Conservation (phyloP, 2,329 filamentous ascomycete species). For the Talaromyces sp. region DNA sequence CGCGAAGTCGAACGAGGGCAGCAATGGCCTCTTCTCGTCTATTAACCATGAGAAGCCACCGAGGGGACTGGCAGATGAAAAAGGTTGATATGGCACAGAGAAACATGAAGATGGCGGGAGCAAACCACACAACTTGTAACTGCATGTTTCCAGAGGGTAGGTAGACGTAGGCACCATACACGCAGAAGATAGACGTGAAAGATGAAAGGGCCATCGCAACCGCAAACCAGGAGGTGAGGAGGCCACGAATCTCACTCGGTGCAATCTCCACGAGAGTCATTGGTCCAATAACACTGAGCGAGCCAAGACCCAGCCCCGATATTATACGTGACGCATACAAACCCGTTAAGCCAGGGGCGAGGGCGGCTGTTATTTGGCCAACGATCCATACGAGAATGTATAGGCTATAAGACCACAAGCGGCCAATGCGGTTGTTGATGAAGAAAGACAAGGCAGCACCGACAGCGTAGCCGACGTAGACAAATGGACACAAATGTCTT, state of each 20-base stretch:
- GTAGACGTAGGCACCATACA: conserved; percentile 31
- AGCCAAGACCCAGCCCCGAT: conserved; percentile 33
- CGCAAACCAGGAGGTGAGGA: conserved; percentile 34
- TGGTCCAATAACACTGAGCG: conserved; percentile 32
- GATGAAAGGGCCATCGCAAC: conserved; percentile 31
- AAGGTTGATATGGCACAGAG: neutral
- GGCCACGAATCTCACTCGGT: conserved; percentile 33
- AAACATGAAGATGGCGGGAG: conserved; percentile 2
- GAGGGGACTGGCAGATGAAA: conserved; percentile 25
- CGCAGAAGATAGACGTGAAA: conserved; percentile 28
- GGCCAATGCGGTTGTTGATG: conserved; percentile 35
- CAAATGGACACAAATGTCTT: conserved; percentile 26
- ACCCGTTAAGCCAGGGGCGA: conserved; percentile 16
- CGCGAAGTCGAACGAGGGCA: conserved; percentile 25
- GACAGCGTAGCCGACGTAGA: conserved; percentile 26
- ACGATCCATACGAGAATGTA: conserved; percentile 26
- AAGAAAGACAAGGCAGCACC: conserved; percentile 31
- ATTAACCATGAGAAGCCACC: conserved; percentile 28
- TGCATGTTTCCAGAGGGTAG: conserved; percentile 23
- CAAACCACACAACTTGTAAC: conserved; percentile 30
- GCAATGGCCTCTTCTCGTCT: conserved; percentile 23
- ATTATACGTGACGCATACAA: conserved; percentile 34
- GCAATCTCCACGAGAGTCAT: conserved; percentile 38
- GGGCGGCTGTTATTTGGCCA: conserved; percentile 15
- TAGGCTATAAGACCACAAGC: conserved; percentile 35